phyloP scores from a whole-genome alignment of 192 early-diverging fungal species.

The Pilobolus umbonatus region DNA sequence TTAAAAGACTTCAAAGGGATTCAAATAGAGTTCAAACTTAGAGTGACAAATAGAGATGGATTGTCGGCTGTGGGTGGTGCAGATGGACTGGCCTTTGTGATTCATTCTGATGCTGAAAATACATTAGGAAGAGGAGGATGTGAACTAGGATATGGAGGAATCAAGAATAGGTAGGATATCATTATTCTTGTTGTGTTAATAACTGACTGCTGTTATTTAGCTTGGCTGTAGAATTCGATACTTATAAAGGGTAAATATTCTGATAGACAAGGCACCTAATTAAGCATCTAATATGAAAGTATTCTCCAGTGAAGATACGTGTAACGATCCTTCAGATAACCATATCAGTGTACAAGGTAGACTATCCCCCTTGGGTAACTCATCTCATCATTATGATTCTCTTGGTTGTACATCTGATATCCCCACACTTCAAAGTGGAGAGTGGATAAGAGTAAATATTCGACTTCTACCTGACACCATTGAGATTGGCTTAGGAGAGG shows the following conservation, averaged over 20 bases:
- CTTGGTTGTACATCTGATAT: constrained; percentile 25
- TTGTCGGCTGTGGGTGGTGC: constrained; percentile 18
- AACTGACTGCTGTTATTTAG: constrained; percentile 9
- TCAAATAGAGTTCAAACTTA: constrained; percentile 24
- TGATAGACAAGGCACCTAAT: background rate
- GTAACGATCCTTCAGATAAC: constrained; percentile 31
- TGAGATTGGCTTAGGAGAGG: background rate
- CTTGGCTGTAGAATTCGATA: constrained; percentile 38
- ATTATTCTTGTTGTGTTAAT: no score
- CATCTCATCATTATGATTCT: constrained; percentile 29
- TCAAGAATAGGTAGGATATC: constrained; percentile 29
- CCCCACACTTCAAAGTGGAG: constrained; percentile 24
- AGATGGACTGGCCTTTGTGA: constrained; percentile 35
- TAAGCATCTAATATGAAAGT: background rate
- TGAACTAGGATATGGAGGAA: constrained; percentile 35
- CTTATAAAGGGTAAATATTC: constrained; percentile 28
- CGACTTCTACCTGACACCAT: constrained; percentile 4
- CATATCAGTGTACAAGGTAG: constrained; percentile 36
- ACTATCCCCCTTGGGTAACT: constrained; percentile 14
- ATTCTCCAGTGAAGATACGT: constrained; percentile 21
- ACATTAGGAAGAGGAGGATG: constrained; percentile 32
- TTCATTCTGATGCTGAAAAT: constrained; percentile 17
- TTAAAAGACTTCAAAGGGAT: constrained; percentile 9
- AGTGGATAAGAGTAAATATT: constrained; percentile 19
- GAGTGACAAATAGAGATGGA: constrained; percentile 23